Percentiles rank a stretch among this genome's conserved stretches.
Conservation (phyloP, 2,329 filamentous ascomycete species). For the Daldinia eschscholtzii region DNA sequence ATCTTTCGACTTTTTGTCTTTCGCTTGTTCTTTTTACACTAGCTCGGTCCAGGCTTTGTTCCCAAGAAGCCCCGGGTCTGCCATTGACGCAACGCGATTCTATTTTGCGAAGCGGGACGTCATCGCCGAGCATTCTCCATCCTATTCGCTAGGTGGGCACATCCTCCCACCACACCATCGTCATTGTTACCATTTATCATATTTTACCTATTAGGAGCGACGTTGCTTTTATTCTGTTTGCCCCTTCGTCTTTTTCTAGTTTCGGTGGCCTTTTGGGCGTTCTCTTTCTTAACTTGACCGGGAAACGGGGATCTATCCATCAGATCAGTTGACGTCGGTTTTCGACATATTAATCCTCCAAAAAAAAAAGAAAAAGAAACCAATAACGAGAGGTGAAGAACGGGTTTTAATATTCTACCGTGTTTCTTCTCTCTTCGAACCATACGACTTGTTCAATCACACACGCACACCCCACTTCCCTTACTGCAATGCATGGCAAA, state of each 20-base stretch:
- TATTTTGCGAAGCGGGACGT: slow-evolving; percentile 44
- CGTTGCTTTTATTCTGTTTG: slow-evolving; percentile 15
- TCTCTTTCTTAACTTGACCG: slow-evolving; percentile 19
- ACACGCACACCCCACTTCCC: slow-evolving; percentile 26
- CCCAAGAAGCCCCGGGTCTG: neutral
- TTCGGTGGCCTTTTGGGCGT: neutral
- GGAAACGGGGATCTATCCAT: slow-evolving; percentile 20
- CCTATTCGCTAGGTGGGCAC: slow-evolving; percentile 28
- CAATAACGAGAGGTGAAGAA: slow-evolving; percentile 21
- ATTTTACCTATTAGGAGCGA: slow-evolving; percentile 17
- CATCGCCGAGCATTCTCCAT: slow-evolving; percentile 30
- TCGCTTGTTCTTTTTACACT: neutral
- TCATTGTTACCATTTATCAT: slow-evolving; percentile 37
- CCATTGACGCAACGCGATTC: slow-evolving; percentile 44
- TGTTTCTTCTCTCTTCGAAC: slow-evolving; percentile 19
- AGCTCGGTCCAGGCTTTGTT: slow-evolving; percentile 14
- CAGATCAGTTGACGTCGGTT: slow-evolving; percentile 30
- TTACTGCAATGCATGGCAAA: slow-evolving; percentile 39
- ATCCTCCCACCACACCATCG: slow-evolving; percentile 38
- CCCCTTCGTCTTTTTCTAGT: neutral
- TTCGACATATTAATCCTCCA: slow-evolving; percentile 19
- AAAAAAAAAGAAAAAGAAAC: slow-evolving; percentile 11
- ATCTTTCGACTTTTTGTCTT: neutral
- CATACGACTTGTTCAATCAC: slow-evolving; percentile 22
- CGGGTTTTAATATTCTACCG: slow-evolving; percentile 24